A percentile compares a stretch with the other conserved stretches of the same genome.
Conservation (phyloP, 805 yeast genomes). For the Saccharomyces eubayanus region DNA sequence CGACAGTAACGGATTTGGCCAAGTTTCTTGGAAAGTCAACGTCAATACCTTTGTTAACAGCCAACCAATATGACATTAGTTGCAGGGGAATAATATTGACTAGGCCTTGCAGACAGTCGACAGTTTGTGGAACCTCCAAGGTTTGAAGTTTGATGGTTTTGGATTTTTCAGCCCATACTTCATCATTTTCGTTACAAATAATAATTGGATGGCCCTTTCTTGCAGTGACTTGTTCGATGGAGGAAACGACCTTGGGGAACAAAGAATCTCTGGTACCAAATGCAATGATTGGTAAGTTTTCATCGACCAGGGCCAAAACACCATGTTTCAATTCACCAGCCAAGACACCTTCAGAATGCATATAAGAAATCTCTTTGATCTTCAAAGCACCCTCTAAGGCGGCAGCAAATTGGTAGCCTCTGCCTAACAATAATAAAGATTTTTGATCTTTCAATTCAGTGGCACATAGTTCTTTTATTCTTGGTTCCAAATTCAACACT, state of each 20-base stretch:
- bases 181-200: slow-evolving; percentile 77
- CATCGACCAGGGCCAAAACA: slow-evolving; percentile 93
- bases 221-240: slow-evolving; percentile 93
- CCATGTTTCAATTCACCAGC: slow-evolving; percentile 99
- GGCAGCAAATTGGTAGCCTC: slow-evolving; percentile 96
- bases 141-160: slow-evolving; percentile 43
- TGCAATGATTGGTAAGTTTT: slow-evolving; percentile 85
- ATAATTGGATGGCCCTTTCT: slow-evolving; percentile 96
- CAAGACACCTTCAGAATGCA: slow-evolving; percentile 98
- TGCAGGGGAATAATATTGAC: slow-evolving; percentile 91
- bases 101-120: slow-evolving; percentile 95
- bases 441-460: slow-evolving; percentile 68
- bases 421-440: slow-evolving; percentile 83
- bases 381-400: slow-evolving; percentile 98
- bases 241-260: slow-evolving; percentile 91
- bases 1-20: slow-evolving; percentile 97
- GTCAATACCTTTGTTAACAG: slow-evolving; percentile 88
- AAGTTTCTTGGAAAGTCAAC: slow-evolving; percentile 98
- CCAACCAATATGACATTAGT: slow-evolving; percentile 93
- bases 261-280: slow-evolving; percentile 94
- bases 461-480: slow-evolving; percentile 69
- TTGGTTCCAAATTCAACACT: slow-evolving; percentile 64
- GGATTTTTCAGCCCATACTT: slow-evolving; percentile 42
- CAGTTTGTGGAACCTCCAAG: slow-evolving; percentile 88
- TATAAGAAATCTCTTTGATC: slow-evolving; percentile 95